Percentiles rank a stretch among this genome's conserved stretches.
phyloP scores from a whole-genome alignment of 768 basidiomycete species.

The Holtermanniella nyarrowii region DNA sequence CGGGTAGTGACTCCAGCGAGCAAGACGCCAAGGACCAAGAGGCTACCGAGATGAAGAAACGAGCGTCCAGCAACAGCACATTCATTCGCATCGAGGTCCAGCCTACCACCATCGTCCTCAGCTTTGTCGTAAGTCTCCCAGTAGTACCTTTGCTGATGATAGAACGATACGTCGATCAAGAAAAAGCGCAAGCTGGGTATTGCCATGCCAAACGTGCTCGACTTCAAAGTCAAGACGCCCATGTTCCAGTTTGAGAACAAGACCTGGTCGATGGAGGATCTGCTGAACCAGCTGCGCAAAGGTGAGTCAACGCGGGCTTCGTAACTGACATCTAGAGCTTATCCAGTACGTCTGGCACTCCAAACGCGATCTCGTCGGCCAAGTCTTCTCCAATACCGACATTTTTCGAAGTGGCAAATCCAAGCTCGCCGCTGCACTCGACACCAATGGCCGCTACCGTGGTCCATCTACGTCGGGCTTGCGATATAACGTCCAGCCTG shows the following conservation, averaged over 20 bases:
- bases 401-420: not conserved
- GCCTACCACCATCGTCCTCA: conserved; percentile 53
- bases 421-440: not conserved
- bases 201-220: conserved; percentile 48
- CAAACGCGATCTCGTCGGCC: not conserved
- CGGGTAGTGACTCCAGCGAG: conserved; percentile 9
- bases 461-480: not conserved
- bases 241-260: conserved; percentile 55
- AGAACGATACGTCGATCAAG: conserved; percentile 14
- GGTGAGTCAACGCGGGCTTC: conserved; percentile 16
- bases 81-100: conserved; percentile 67
- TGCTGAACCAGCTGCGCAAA: conserved; percentile 37
- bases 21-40: conserved; percentile 13
- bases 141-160: not conserved
- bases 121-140: conserved; percentile 48
- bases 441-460: not conserved
- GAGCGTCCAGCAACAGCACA: conserved; percentile 65
- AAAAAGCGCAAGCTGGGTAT: conserved; percentile 16
- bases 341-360: not conserved
- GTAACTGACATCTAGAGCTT: not conserved
- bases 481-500: not conserved
- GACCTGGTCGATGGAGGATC: conserved; percentile 39
- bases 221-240: conserved; percentile 75
- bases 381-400: not conserved
- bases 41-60: conserved; percentile 44